Evolutionary conservation across 192 early-diverging fungal genomes (phyloP).

Genomic region (Cetraspora pellucida): DNA sequence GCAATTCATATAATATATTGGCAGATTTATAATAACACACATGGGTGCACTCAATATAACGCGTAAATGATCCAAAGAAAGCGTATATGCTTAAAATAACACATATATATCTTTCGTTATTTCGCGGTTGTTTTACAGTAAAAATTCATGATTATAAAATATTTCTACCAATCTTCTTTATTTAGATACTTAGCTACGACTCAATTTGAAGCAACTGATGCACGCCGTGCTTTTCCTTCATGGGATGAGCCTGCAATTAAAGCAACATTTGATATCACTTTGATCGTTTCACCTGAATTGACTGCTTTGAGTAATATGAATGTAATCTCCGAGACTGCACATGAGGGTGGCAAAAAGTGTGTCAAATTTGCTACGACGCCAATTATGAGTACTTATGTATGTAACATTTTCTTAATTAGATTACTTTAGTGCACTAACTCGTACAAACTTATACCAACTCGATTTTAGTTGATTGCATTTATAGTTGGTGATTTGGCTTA

Average conservation of each 20-base stretch:
- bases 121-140: too few species aligned
- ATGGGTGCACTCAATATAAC: too few species aligned
- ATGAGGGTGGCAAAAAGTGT: slow-evolving; percentile 68
- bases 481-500: slow-evolving; percentile 92
- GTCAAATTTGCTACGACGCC: slow-evolving; percentile 90
- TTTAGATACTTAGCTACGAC: slow-evolving; percentile 82
- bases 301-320: slow-evolving; percentile 95
- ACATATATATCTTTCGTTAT: too few species aligned
- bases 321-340: slow-evolving; percentile 64
- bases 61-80: too few species aligned
- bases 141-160: too few species aligned
- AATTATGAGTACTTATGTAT: slow-evolving; percentile 90
- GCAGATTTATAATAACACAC: too few species aligned
- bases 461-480: slow-evolving; percentile 74
- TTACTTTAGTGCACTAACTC: background rate
- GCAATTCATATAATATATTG: too few species aligned
- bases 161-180: too few species aligned
- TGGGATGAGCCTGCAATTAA: slow-evolving; percentile 97
- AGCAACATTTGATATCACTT: slow-evolving; percentile 90
- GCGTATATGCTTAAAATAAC: too few species aligned
- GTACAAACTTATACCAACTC: background rate
- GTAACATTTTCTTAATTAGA: slow-evolving; percentile 31
- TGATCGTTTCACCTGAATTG: slow-evolving; percentile 74
- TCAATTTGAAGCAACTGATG: slow-evolving; percentile 94
- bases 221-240: slow-evolving; percentile 91